Evolutionary conservation across 306 rosid genomes (phyloP).

Genomic region (Vicia faba): DNA sequence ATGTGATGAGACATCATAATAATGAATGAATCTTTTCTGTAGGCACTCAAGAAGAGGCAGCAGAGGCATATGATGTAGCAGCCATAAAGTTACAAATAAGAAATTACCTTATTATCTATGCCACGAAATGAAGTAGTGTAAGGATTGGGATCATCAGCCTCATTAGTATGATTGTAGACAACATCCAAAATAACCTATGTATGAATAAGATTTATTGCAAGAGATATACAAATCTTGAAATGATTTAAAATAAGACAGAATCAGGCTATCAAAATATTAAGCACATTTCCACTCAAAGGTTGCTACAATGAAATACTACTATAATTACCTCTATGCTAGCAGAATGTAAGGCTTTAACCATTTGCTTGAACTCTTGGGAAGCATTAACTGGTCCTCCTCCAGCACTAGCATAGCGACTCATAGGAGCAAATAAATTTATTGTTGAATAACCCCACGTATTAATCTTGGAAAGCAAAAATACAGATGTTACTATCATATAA

Average conservation of each 20-base stretch:
- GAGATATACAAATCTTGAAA: constrained; percentile 33
- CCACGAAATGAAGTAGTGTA: constrained; percentile 95
- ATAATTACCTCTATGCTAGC: constrained; percentile 94
- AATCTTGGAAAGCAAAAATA: constrained; percentile 54
- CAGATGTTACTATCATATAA: constrained; percentile 29
- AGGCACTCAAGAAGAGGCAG: too few species aligned
- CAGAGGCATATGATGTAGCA: too few species aligned
- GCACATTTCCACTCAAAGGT: constrained; percentile 22
- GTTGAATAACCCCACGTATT: constrained; percentile 99
- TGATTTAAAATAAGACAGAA: constrained; percentile 25
- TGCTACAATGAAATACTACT: constrained; percentile 13
- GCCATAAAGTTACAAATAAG: constrained; percentile 31
- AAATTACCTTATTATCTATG: constrained; percentile 86
- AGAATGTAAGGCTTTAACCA: constrained; percentile 93
- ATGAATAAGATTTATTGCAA: constrained; percentile 33
- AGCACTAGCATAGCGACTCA: constrained; percentile 96
- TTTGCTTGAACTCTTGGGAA: constrained; percentile 80
- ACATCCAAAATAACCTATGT: constrained; percentile 93
- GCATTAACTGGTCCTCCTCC: constrained; percentile 95
- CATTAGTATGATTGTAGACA: constrained; percentile 95
- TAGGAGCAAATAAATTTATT: constrained; percentile 92
- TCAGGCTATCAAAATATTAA: constrained; percentile 3
- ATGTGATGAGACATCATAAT: too few species aligned
- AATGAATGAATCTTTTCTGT: too few species aligned
- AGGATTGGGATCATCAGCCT: constrained; percentile 74